Percentiles rank a stretch among this genome's conserved stretches.
These are phyloP conservation scores for Sordariomycetes sp. DNA, from an alignment of 2,329 filamentous ascomycete genomes.

Conservation along the genomic window DNA sequence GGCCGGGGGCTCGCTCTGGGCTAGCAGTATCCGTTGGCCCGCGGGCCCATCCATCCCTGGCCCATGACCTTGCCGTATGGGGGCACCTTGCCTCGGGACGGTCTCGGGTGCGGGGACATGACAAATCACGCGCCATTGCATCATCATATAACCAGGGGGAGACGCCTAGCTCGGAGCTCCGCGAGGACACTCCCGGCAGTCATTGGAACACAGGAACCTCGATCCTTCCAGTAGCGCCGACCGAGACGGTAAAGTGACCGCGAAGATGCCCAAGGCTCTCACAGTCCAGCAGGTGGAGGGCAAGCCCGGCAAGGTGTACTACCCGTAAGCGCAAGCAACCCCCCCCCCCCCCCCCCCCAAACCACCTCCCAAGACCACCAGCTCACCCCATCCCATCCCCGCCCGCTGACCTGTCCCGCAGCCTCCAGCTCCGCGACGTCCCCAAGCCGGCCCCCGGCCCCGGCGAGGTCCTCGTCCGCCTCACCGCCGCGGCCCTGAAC, in stretches of 20 bases:
- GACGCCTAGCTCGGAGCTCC: neutral
- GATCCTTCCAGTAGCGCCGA: neutral
- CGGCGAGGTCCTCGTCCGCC: conserved; percentile 58
- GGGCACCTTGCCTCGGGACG: neutral
- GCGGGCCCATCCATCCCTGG: neutral
- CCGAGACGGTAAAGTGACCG: neutral
- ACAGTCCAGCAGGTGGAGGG: conserved; percentile 58
- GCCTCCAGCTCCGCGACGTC: conserved; percentile 45
- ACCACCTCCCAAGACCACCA: no score
- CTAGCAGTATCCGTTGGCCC: no score
- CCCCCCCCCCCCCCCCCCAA: no score
- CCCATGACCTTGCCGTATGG: neutral
- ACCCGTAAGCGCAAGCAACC: conserved; percentile 52
- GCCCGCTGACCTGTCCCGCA: conserved; percentile 13
- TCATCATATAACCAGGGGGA: neutral
- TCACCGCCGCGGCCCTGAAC: conserved; percentile 76
- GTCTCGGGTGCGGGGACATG: neutral
- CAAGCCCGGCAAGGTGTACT: conserved; percentile 82
- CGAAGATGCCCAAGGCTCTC: conserved; percentile 39
- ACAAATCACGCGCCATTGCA: neutral
- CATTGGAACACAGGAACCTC: neutral
- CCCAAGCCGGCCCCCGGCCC: conserved; percentile 50
- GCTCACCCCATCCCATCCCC: neutral
- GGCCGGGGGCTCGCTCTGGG: no score
- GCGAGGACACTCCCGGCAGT: no score